Percentiles rank a stretch among this genome's conserved stretches.
phyloP scores from a whole-genome alignment of 441 rosid genomes.

The Croton setiger region DNA sequence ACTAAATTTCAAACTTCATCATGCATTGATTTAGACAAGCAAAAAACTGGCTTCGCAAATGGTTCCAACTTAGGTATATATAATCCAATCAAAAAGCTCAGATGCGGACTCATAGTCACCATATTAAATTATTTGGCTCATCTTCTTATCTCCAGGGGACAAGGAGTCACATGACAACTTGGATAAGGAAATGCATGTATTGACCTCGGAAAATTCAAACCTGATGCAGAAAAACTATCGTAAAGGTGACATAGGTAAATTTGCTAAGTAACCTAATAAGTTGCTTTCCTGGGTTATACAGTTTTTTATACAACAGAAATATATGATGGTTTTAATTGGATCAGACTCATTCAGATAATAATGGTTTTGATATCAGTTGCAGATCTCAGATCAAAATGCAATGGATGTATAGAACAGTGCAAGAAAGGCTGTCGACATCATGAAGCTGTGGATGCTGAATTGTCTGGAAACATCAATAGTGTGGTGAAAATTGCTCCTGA shows the following conservation, averaged over 20 bases:
- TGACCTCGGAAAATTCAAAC: slow-evolving; percentile 26
- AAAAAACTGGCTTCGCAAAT: slow-evolving; percentile 24
- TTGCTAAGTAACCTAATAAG: slow-evolving; percentile 11
- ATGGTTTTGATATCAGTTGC: slow-evolving; percentile 29
- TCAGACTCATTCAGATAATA: slow-evolving; percentile 12
- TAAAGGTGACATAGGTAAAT: slow-evolving; percentile 41
- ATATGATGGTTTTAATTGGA: slow-evolving; percentile 15
- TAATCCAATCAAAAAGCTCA: slow-evolving; percentile 22
- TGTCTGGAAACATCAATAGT: slow-evolving; percentile 21
- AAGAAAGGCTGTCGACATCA: slow-evolving; percentile 23
- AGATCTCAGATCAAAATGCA: slow-evolving; percentile 29
- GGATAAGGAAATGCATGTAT: slow-evolving; percentile 30
- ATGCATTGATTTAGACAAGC: slow-evolving; percentile 31
- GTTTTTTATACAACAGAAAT: not conserved
- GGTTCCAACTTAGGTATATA: slow-evolving; percentile 39
- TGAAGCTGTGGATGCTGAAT: slow-evolving; percentile 29
- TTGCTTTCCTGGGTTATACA: slow-evolving; percentile 7
- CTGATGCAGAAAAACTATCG: slow-evolving; percentile 26
- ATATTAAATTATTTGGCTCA: slow-evolving; percentile 12
- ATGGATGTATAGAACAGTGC: slow-evolving; percentile 26
- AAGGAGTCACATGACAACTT: slow-evolving; percentile 33
- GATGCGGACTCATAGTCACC: slow-evolving; percentile 8
- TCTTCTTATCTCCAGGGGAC: slow-evolving; percentile 28
- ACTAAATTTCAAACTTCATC: slow-evolving; percentile 24
- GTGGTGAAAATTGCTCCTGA: slow-evolving; percentile 18